phyloP scores from a whole-genome alignment of 139 green algal species.

The Chlorella vulgaris region DNA sequence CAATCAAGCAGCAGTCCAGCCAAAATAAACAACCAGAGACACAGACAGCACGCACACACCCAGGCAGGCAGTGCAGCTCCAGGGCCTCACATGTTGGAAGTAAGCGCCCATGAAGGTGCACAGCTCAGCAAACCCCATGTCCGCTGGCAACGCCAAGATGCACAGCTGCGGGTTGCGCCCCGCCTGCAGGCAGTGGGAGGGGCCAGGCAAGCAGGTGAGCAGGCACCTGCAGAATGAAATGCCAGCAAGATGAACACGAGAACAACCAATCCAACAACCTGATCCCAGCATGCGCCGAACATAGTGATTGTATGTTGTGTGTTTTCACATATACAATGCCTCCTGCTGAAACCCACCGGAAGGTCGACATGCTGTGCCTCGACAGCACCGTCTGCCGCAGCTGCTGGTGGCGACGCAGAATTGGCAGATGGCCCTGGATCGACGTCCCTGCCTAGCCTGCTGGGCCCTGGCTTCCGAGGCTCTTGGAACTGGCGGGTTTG shows the following conservation, averaged over 20 bases:
- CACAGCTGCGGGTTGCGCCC: constrained; percentile 62
- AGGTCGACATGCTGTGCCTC: too few relatives aligned
- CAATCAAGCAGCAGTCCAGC: too few relatives aligned
- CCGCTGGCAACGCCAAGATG: constrained; percentile 83
- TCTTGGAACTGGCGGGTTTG: constrained; percentile 3
- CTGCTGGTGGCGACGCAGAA: not conserved
- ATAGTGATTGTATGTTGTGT: too few relatives aligned
- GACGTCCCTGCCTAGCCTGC: not conserved
- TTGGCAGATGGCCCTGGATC: not conserved
- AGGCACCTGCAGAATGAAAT: not conserved
- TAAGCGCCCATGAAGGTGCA: constrained; percentile 87
- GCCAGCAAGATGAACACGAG: not conserved
- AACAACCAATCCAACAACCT: too few relatives aligned
- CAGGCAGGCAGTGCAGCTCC: not conserved
- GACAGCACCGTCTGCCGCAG: too few relatives aligned
- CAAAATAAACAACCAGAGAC: too few relatives aligned
- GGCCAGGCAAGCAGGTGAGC: too few relatives aligned
- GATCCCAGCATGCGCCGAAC: not conserved
- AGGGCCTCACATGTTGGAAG: constrained; percentile 47
- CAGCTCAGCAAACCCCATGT: constrained; percentile 92
- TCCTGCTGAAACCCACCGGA: too few relatives aligned
- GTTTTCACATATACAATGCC: too few relatives aligned
- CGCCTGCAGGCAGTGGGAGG: constrained; percentile 25
- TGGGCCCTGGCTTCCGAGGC: not conserved
- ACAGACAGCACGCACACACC: too few relatives aligned